Percentiles rank a stretch among this genome's conserved stretches.
Conservation (phyloP, 345 rosid species). For the Arabidopsis arenosa region DNA sequence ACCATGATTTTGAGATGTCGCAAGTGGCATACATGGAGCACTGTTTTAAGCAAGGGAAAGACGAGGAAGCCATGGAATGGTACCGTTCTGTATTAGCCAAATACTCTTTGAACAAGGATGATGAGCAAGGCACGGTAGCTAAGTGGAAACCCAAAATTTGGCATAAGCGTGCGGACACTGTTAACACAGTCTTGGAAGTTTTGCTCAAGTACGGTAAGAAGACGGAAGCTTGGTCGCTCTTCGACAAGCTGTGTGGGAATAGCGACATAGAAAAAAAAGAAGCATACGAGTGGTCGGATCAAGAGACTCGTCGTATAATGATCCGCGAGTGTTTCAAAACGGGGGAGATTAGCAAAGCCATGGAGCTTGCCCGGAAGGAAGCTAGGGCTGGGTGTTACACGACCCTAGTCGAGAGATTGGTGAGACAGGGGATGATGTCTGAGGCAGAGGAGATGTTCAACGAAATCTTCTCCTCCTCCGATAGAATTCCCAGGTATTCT, state of each 20-base stretch:
- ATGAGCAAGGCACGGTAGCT: no score
- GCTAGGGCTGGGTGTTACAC: background rate
- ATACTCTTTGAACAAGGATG: no score
- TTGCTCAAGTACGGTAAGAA: background rate
- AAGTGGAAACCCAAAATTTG: no score
- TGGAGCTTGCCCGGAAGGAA: background rate
- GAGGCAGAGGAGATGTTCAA: background rate
- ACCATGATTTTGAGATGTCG: background rate
- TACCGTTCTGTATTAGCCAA: background rate
- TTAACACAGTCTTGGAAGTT: background rate
- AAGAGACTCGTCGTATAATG: background rate
- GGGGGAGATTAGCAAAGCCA: background rate
- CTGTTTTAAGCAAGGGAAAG: background rate
- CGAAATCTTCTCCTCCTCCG: background rate
- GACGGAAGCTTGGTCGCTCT: background rate
- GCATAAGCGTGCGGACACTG: background rate
- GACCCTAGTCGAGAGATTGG: background rate
- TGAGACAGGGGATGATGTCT: background rate
- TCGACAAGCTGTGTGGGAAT: background rate
- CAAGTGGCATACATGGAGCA: conserved; percentile 2
- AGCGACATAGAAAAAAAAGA: background rate
- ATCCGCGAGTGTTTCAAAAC: background rate
- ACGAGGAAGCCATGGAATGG: background rate
- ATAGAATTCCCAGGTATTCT: background rate
- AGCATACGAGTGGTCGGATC: background rate